phyloP scores from a whole-genome alignment of 2,329 filamentous ascomycete species.

The Epichloe sylvatica region DNA sequence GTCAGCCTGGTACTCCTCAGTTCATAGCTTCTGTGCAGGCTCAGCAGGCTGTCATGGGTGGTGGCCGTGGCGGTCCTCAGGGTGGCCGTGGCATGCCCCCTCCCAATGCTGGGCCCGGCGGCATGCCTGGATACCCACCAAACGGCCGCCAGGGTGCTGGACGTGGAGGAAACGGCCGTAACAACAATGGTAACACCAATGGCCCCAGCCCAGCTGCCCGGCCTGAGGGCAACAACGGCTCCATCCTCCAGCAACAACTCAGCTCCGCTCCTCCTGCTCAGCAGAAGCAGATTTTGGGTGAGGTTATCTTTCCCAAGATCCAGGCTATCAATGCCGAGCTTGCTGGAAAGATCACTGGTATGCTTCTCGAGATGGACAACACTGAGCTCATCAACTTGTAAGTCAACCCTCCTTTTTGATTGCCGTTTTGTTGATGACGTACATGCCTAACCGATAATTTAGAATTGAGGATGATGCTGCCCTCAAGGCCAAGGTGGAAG shows the following conservation, averaged over 20 bases:
- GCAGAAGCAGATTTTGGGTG: constrained; percentile 98
- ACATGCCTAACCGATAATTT: not conserved
- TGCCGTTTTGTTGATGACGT: not conserved
- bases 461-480: constrained; percentile 83
- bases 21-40: constrained; percentile 72
- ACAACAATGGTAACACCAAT: constrained; percentile 25
- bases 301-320: constrained; percentile 98
- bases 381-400: constrained; percentile 85
- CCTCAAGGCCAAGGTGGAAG: constrained; percentile 89
- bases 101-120: constrained; percentile 39
- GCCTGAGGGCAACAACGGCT: constrained; percentile 17
- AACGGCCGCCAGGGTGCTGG: constrained; percentile 40
- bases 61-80: constrained; percentile 50
- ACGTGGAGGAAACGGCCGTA: constrained; percentile 24
- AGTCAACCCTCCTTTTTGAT: constrained; percentile 33
- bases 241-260: constrained; percentile 45
- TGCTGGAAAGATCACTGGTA: constrained; percentile 98
- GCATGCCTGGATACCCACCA: constrained; percentile 43
- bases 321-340: constrained; percentile 85
- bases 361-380: constrained; percentile 99
- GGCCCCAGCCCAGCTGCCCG: constrained; percentile 34
- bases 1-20: constrained; percentile 65
- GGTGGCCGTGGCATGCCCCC: constrained; percentile 63
- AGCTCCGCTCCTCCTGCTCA: constrained; percentile 47
- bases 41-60: constrained; percentile 45